Conservation (phyloP, 176 grass and related monocot species). For the Phragmites australis region DNA sequence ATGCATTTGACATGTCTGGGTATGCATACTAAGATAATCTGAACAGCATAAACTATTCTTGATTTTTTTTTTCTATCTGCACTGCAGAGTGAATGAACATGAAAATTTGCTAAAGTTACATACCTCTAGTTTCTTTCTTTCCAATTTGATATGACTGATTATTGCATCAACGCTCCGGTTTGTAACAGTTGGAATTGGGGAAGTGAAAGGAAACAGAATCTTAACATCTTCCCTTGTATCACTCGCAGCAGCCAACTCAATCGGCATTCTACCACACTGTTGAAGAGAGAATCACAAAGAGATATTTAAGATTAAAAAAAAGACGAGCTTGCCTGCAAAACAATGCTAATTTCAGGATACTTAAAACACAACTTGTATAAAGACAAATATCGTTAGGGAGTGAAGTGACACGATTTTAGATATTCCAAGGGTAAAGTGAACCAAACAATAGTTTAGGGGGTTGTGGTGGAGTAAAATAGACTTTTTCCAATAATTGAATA, state of each 20-base stretch:
- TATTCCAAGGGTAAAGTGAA: no score
- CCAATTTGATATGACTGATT: not conserved
- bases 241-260: conserved; percentile 47
- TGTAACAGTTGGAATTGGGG: conserved; percentile 17
- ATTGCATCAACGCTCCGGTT: conserved; percentile 18
- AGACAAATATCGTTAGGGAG: no score
- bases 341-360: not conserved
- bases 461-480: no score
- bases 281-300: not conserved
- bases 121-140: conserved; percentile 30
- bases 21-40: not conserved
- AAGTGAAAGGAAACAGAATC: conserved; percentile 45
- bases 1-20: not conserved
- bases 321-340: not conserved
- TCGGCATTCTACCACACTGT: conserved; percentile 42
- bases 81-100: not conserved
- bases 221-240: conserved; percentile 45
- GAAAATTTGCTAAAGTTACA: not conserved
- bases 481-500: not conserved
- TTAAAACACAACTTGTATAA: no score
- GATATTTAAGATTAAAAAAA: not conserved
- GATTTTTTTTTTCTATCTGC: not conserved
- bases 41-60: not conserved
- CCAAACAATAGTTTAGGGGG: no score
- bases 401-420: no score